Conservation (phyloP, 352 stramenopile genomes). For the Globisporangium paroecandrum region DNA sequence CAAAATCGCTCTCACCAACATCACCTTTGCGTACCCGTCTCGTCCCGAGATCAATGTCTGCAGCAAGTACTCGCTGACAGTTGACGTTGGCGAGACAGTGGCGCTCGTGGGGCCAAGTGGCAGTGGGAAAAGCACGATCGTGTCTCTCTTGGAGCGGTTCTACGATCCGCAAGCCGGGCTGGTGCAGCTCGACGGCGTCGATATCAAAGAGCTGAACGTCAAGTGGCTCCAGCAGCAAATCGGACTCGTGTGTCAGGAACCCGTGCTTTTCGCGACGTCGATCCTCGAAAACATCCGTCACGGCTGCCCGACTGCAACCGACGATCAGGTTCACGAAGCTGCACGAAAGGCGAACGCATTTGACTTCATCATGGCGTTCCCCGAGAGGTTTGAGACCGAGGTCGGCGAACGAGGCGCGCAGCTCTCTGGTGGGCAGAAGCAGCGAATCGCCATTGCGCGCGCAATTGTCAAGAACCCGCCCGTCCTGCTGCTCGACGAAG, state of each 20-base stretch:
- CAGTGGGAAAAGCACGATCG: constrained; percentile 12
- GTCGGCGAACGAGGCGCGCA: constrained; percentile 85
- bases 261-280: constrained; percentile 24
- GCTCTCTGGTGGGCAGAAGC: constrained; percentile 45
- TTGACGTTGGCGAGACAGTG: constrained; percentile 66
- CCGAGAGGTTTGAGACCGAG: constrained; percentile 85
- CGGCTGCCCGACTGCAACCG: constrained; percentile 50
- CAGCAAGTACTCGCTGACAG: constrained; percentile 49
- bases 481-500: constrained; percentile 52
- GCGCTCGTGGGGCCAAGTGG: constrained; percentile 12
- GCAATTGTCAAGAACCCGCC: constrained; percentile 86
- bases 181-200: constrained; percentile 37
- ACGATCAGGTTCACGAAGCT: constrained; percentile 47
- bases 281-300: constrained; percentile 84
- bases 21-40: constrained; percentile 72
- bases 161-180: constrained; percentile 35
- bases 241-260: constrained; percentile 89
- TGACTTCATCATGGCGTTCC: constrained; percentile 89
- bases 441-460: constrained; percentile 18
- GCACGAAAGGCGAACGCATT: constrained; percentile 76
- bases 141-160: constrained; percentile 13
- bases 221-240: constrained; percentile 75
- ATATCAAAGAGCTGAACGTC: constrained; percentile 73
- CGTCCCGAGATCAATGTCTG: constrained; percentile 56
- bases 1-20: constrained; percentile 75